These are phyloP conservation scores for Andalucia godoyi DNA, from an alignment of 78 protist species.

Conservation along the genomic window DNA sequence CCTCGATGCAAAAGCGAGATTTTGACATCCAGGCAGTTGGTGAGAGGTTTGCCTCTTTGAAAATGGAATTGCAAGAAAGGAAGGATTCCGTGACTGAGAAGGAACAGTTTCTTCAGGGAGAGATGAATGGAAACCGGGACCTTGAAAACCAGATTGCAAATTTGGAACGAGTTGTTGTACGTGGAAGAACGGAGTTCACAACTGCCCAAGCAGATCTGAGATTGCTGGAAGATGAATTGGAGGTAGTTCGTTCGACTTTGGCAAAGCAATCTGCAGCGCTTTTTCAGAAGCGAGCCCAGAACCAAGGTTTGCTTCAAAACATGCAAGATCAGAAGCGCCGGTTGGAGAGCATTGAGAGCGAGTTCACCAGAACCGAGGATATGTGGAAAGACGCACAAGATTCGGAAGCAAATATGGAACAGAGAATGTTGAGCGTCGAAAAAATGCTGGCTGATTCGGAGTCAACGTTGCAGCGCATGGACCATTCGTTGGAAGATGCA, in stretches of 20 bases:
- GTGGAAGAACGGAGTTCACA: background rate
- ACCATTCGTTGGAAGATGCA: constrained; percentile 17
- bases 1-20: constrained; percentile 33
- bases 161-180: background rate
- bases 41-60: background rate
- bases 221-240: constrained; percentile 25
- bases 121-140: background rate
- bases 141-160: background rate
- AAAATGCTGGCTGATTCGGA: constrained; percentile 1
- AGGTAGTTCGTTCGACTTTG: constrained; percentile 12
- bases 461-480: background rate
- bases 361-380: background rate
- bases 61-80: background rate
- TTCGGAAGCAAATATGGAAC: constrained; percentile 14
- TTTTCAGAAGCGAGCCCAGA: background rate
- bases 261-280: constrained; percentile 4
- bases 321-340: background rate
- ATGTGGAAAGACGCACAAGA: background rate
- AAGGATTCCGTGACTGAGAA: background rate
- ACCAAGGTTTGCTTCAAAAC: background rate
- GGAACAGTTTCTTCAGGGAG: background rate
- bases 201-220: background rate
- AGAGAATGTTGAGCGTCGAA: constrained; percentile 10
- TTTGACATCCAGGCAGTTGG: background rate
- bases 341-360: background rate